Evolutionary conservation across 805 yeast genomes (phyloP).

Genomic region (Saccharomycopsis lassenensis): DNA sequence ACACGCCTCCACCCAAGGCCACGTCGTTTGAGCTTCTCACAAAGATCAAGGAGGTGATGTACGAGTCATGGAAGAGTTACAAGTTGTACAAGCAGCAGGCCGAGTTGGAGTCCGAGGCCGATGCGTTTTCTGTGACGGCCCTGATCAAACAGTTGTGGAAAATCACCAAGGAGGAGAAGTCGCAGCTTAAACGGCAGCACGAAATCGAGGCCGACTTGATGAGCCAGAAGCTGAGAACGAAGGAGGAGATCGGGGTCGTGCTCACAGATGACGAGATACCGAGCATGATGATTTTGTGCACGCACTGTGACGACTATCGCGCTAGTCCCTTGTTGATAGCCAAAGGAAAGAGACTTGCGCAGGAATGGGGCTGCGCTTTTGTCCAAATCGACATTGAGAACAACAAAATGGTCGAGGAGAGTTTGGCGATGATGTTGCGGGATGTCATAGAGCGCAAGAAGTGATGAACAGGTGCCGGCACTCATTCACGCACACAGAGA

Average conservation of each 20-base stretch:
- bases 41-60: conserved; percentile 5
- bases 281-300: conserved; percentile 57
- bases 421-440: conserved; percentile 44
- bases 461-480: background rate
- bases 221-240: too few species aligned
- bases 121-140: conserved; percentile 14
- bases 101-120: conserved; percentile 10
- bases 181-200: background rate
- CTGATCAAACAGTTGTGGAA: conserved; percentile 17
- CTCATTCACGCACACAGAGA: background rate
- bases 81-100: conserved; percentile 11
- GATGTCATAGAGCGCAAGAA: conserved; percentile 39
- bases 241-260: conserved; percentile 3
- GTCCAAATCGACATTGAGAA: conserved; percentile 46
- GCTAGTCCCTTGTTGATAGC: conserved; percentile 51
- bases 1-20: background rate
- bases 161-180: conserved; percentile 5
- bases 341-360: conserved; percentile 46
- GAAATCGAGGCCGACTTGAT: too few species aligned
- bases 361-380: conserved; percentile 55
- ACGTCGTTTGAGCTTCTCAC: conserved; percentile 8
- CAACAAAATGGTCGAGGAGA: conserved; percentile 43
- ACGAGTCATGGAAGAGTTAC: conserved; percentile 17
- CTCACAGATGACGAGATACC: conserved; percentile 30
- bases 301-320: conserved; percentile 45